Evolutionary conservation across 2,329 filamentous ascomycete species (phyloP), one percentile per base, ranked within the genome.

Genomic region (Orbilia blumenaviensis): DNA sequence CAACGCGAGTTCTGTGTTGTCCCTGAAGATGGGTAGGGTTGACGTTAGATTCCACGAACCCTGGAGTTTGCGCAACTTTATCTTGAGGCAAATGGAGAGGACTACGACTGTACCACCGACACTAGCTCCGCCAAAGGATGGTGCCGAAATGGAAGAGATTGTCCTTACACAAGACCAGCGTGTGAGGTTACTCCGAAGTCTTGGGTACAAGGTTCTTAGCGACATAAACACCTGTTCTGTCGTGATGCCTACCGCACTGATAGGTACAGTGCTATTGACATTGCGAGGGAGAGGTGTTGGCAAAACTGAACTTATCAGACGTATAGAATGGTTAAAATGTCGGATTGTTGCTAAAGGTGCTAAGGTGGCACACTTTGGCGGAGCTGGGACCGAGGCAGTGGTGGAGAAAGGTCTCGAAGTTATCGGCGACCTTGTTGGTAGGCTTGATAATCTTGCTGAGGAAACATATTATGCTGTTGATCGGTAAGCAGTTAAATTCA

Each of bases 221-320:
- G 92, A 99, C 80, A 99, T 99, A 84, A 99, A 99, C 81, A 89
- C 91, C 34, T 94, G 97, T 1, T 97, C 94, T 0, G 95, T 99
- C 0, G 93, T 99, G 54, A 99, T 99, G 95, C 95, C 95, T 0
- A 98, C 95, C 0, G 94, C 95, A 0, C 86, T 99, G 46, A 96
- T 99, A 25, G 95, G 95, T 4, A 99, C 95, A 0, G 92, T 98
- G 0, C 86, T 99, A 0, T 86, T 99, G 12, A 99, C 95, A 0
- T 87, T 99, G 2, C 89, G 95, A 81, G 95, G 95, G 0, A 90
- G 95, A 56, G 95, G 95, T 18, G 94, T 98, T 0, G 94, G 95
- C 23, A 93, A 93, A 81, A 85, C 88, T 0, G 95, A 99, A 82
- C 85, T 99, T 18, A 89, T 93, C 36, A 89, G 94, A 14, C 88